phyloP scores from a whole-genome alignment of 2,329 filamentous ascomycete species.

The Fusarium nygamai region DNA sequence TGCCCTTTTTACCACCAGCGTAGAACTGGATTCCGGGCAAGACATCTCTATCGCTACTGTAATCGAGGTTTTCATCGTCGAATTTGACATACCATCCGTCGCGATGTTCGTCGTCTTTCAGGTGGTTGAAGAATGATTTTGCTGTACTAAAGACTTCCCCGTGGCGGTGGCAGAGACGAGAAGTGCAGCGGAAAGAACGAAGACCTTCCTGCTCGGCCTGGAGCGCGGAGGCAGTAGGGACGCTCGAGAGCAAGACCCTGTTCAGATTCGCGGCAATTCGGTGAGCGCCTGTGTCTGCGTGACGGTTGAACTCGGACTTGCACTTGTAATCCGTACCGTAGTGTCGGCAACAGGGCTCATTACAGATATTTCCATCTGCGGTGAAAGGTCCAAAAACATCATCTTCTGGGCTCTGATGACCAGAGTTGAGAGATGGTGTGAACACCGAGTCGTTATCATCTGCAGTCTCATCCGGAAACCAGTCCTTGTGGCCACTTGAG shows the following conservation, averaged over 20 bases:
- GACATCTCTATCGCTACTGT: background rate
- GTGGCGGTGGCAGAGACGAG: slow-evolving; percentile 5
- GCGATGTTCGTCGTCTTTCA: slow-evolving; percentile 10
- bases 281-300: slow-evolving; percentile 3
- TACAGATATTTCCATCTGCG: slow-evolving; percentile 4
- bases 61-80: background rate
- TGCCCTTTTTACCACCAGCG: background rate
- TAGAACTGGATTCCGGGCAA: slow-evolving; percentile 14
- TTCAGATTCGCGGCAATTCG: slow-evolving; percentile 29
- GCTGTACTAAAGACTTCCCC: slow-evolving; percentile 12
- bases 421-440: background rate
- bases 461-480: background rate
- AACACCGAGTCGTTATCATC: background rate
- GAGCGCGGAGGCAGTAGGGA: background rate
- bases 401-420: background rate
- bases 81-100: background rate
- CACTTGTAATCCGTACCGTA: slow-evolving; percentile 27
- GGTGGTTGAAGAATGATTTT: slow-evolving; percentile 16
- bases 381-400: background rate
- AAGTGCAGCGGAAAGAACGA: slow-evolving; percentile 24
- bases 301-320: slow-evolving; percentile 28
- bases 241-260: background rate
- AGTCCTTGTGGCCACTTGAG: slow-evolving; percentile 4
- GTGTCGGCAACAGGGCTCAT: slow-evolving; percentile 29
- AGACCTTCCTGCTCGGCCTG: slow-evolving; percentile 33